A percentile compares a stretch with the other conserved stretches of the same genome.
phyloP scores from a whole-genome alignment of 371 early-diverging fungal genomes.

The Catenaria anguillulae region DNA sequence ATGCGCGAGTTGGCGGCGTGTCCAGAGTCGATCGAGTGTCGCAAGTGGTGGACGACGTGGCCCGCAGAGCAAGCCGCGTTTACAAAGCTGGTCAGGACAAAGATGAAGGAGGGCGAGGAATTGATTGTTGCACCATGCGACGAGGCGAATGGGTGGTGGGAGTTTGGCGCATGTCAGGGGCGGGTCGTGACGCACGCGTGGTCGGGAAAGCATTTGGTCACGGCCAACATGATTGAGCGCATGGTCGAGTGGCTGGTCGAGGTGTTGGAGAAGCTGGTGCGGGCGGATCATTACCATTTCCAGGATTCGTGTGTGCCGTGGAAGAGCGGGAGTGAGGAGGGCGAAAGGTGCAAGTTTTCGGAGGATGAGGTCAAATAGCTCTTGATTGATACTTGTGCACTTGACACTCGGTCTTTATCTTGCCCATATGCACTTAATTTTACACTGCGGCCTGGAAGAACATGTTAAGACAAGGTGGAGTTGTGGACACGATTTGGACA shows the following conservation, averaged over 20 bases:
- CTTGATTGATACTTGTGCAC: too few species aligned
- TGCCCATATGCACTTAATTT: too few species aligned
- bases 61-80: neutral
- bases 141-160: constrained; percentile 3
- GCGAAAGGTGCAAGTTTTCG: neutral
- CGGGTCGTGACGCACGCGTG: neutral
- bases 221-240: neutral
- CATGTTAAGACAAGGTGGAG: too few species aligned
- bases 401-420: too few species aligned
- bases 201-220: neutral
- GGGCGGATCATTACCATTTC: neutral
- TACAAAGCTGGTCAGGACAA: neutral
- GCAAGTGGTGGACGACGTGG: neutral
- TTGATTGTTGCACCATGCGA: neutral
- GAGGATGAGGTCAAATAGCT: too few species aligned
- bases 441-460: too few species aligned
- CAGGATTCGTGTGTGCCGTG: neutral
- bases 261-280: neutral
- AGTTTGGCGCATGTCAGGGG: neutral
- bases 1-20: neutral
- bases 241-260: neutral
- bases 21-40: too few species aligned
- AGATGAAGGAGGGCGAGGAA: neutral
- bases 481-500: too few species aligned
- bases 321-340: neutral